Evolutionary conservation across 176 grass and related monocot species (phyloP), one percentile per base, ranked within the genome.

Genomic region (Oryza officinalis): DNA sequence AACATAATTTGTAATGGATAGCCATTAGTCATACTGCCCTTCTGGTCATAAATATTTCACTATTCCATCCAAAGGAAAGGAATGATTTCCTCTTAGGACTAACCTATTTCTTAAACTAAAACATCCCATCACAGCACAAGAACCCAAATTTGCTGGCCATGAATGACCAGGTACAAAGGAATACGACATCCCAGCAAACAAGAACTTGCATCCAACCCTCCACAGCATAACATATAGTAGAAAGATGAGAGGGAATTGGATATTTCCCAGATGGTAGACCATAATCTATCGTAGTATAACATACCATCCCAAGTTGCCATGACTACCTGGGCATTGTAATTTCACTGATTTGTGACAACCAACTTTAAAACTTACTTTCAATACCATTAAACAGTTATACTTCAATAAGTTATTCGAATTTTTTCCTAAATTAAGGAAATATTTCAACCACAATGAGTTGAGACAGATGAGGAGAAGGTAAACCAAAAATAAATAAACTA

Each of bases 401-500:
- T 66, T 69, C 13, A 43, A 9, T n/a, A 28, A n/a, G n/a, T 22
- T 5, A 28, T 28, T 15, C 3, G 8, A 63, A 67, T 27, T 17
- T 71, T 7, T 35, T 12, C 32, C 8, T 1, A 12, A 40, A 69
- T 50, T 4, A 35, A 63, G 41, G 23, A 77, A 82, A 64, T 37
- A 63, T 28, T 49, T 33, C 41, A 35, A n/a, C 11, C 32, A 75
- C 6, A 67, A 73, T 59, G 65, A 76, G 43, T 61, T 40, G 41
- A 77, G 70, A 35, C 13, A 76, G 45, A 37, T 18, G 32, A 40
- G 38, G 15, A 66, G 52, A 74, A 49, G 15, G 11, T 10, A 63
- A 79, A 50, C 18, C 28, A 63, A 47, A 46, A 65, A 77, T 38
- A 47, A 47, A 57, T 45, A 65, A 77, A 40, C 47, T 77, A 65